These are phyloP conservation scores for Eragrostis curvula DNA, from an alignment of 176 grass and related monocot species.

Conservation along the genomic window DNA sequence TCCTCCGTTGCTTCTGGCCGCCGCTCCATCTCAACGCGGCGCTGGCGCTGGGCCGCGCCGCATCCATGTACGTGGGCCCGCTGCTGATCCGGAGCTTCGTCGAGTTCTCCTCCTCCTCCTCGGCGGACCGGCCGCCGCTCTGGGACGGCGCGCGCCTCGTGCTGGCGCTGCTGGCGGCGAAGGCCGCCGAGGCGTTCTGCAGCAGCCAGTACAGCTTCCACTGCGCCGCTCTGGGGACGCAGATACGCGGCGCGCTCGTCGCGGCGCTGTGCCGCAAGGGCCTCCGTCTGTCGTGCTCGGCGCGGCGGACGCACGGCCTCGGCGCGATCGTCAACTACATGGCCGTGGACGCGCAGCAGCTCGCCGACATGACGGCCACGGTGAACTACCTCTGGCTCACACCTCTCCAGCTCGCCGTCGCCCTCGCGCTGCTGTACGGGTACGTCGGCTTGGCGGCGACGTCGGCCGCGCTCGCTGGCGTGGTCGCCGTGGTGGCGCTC, in stretches of 20 bases:
- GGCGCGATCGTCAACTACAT: constrained; percentile 99
- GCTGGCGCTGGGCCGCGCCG: constrained; percentile 57
- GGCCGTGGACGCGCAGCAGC: constrained; percentile 96
- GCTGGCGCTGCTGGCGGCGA: constrained; percentile 61
- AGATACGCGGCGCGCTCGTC: constrained; percentile 79
- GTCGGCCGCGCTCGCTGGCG: constrained; percentile 61
- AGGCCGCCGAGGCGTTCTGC: constrained; percentile 65
- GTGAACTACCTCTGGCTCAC: constrained; percentile 95
- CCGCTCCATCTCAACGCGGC: constrained; percentile 61
- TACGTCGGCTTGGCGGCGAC: constrained; percentile 78
- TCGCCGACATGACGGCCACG: constrained; percentile 92
- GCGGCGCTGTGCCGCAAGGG: constrained; percentile 86
- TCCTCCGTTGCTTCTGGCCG: constrained; percentile 74
- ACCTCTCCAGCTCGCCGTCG: constrained; percentile 66
- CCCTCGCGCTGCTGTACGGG: constrained; percentile 74
- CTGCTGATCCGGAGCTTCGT: constrained; percentile 87
- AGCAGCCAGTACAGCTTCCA: constrained; percentile 98
- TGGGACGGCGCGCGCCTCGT: constrained; percentile 54
- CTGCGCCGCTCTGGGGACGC: constrained; percentile 87
- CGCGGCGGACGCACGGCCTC: constrained; percentile 72
- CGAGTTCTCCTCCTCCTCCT: constrained; percentile 41
- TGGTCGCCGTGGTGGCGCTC: constrained; percentile 62
- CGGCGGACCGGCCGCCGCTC: background rate
- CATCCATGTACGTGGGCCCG: constrained; percentile 87
- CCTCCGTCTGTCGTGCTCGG: constrained; percentile 69